Evolutionary conservation across 768 basidiomycete species (phyloP), one percentile per base, ranked within the genome.

Genomic region (Pleurotus tuber-regium): DNA sequence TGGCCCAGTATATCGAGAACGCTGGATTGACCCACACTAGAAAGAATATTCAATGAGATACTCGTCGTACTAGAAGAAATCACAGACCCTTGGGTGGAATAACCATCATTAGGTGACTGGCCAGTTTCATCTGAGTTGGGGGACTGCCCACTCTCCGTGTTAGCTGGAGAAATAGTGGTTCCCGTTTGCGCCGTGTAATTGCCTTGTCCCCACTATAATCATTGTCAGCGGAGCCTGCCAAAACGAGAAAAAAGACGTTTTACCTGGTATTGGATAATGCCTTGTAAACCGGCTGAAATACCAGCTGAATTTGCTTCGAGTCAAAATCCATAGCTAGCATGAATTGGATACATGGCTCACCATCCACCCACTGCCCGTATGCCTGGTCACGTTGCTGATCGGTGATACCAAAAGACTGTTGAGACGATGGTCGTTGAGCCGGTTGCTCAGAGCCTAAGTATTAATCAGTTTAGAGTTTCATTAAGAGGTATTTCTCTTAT

Each of bases 51-150:
- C 16, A 42, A 9, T 28, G 14, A 26, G 24, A 10, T n/a, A 44
- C n/a, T 21, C 16, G 28, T 21, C 16, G 11, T 31, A n/a, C 16
- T 29, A 21, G 16, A 16, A 30, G 44, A 18, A 43, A 19, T 16
- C 23, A 58, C 75, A 43, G 57, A 77, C 76, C 69, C 73, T 54
- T 70, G 66, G 48, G 59, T 69, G 30, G 72, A 70, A 59, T 86
- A 86, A 62, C 85, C 85, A 65, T 87, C 85, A 51, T 83, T 81
- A 23, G 85, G 85, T 2, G 83, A 81, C n/a, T 70, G 47, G 5
- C 79, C 81, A 4, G 76, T 76, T 16, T 65, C 64, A 35, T 65
- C 64, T 12, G 59, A 59, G 23, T 52, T 65, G 4, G 64, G 53
- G 28, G 67, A 65, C 21, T 61, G 56, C 5, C 63, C 57, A 0